These are phyloP conservation scores for Geotrichum klebahnii DNA, from an alignment of 1,139 yeast species.

Conservation along the genomic window DNA sequence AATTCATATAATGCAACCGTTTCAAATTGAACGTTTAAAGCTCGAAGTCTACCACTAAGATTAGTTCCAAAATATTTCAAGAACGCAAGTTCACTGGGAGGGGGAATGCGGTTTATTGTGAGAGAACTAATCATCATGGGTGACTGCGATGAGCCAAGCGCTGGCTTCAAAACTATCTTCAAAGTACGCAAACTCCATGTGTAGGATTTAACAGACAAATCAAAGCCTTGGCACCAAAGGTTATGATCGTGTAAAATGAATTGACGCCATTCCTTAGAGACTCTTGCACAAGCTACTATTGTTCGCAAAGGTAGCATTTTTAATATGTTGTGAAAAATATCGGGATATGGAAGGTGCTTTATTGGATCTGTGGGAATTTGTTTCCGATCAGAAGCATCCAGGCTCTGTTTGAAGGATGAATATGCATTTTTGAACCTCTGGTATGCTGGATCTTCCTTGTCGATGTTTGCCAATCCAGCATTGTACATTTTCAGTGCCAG, in stretches of 20 bases:
- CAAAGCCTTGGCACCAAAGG: constrained; percentile 14
- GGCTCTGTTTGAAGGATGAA: neutral
- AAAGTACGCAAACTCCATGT: constrained; percentile 13
- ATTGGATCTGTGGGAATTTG: constrained; percentile 13
- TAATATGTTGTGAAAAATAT: constrained; percentile 15
- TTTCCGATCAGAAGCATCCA: neutral
- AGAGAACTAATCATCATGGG: constrained; percentile 6
- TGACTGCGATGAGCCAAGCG: constrained; percentile 4
- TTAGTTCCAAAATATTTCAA: constrained; percentile 9
- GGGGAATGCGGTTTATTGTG: constrained; percentile 12
- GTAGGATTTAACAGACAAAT: constrained; percentile 14
- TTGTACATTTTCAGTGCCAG: constrained; percentile 9
- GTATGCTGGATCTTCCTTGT: neutral
- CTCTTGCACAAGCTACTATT: constrained; percentile 10
- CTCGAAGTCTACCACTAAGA: constrained; percentile 2
- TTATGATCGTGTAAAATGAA: constrained; percentile 11
- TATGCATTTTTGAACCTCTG: constrained; percentile 6
- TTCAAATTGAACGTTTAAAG: constrained; percentile 10
- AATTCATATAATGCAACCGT: constrained; percentile 10
- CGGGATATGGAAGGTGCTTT: constrained; percentile 11
- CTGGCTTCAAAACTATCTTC: constrained; percentile 8
- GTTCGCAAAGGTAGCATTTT: constrained; percentile 9
- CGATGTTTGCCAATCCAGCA: constrained; percentile 7
- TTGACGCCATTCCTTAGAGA: constrained; percentile 16
- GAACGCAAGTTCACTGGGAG: constrained; percentile 3